These are phyloP conservation scores for Nymphaea colorata DNA, from an alignment of 164 flowering plant species.

Conservation along the genomic window DNA sequence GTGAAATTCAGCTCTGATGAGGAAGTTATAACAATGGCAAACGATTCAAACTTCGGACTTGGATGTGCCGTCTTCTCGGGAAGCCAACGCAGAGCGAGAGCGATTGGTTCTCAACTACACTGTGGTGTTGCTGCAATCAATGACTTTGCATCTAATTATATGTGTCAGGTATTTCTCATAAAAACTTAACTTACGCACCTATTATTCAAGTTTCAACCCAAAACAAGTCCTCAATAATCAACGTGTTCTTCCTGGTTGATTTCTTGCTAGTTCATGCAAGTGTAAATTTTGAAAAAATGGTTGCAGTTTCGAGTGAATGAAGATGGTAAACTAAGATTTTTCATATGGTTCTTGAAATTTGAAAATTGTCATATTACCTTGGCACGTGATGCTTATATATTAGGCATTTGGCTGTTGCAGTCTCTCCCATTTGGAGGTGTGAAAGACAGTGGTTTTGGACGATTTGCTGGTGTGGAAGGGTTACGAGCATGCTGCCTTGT, in stretches of 20 bases:
- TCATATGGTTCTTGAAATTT: too few relatives aligned
- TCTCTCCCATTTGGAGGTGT: constrained; percentile 98
- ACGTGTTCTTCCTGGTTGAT: too few relatives aligned
- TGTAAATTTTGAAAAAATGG: too few relatives aligned
- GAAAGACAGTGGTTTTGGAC: constrained; percentile 91
- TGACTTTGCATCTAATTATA: constrained; percentile 85
- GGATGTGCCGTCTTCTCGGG: constrained; percentile 99
- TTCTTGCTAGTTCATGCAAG: too few relatives aligned
- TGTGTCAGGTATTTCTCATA: constrained; percentile 71
- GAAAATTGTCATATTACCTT: too few relatives aligned
- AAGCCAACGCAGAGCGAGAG: constrained; percentile 60
- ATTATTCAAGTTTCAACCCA: too few relatives aligned
- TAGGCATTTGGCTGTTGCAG: constrained; percentile 17
- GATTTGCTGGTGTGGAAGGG: constrained; percentile 96
- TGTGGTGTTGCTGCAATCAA: constrained; percentile 92
- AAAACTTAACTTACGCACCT: too few relatives aligned
- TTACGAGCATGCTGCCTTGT: constrained; percentile 91
- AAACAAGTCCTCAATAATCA: too few relatives aligned
- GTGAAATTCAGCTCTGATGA: constrained; percentile 87
- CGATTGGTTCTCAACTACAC: constrained; percentile 69
- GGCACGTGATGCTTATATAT: too few relatives aligned
- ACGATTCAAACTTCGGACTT: constrained; percentile 81
- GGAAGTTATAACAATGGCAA: constrained; percentile 75
- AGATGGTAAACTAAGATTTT: too few relatives aligned
- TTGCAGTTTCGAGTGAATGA: too few relatives aligned